Conservation (phyloP, 148 eudicot genomes). For the Simmondsia chinensis region DNA sequence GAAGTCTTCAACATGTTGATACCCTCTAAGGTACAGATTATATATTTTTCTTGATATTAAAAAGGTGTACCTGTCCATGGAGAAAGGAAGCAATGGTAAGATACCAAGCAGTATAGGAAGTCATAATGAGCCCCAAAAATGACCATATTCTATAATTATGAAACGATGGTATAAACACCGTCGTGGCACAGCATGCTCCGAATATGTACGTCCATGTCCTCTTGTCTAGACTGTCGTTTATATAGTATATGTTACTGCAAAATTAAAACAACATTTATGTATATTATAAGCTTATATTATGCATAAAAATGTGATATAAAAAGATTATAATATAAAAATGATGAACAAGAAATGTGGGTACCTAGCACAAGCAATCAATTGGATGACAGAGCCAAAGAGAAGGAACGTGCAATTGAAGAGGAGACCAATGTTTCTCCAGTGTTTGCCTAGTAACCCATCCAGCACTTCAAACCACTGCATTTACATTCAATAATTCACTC, state of each 20-base stretch:
- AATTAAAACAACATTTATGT: background rate
- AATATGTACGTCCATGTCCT: conserved; percentile 86
- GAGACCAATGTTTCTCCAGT: conserved; percentile 58
- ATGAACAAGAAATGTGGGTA: background rate
- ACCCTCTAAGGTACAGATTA: background rate
- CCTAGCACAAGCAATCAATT: conserved; percentile 81
- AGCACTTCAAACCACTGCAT: conserved; percentile 80
- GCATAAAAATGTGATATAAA: background rate
- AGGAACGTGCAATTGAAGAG: conserved; percentile 68
- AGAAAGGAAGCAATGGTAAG: conserved; percentile 66
- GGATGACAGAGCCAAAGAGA: conserved; percentile 68
- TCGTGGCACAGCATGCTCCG: conserved; percentile 79
- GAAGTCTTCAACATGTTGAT: too few relatives aligned
- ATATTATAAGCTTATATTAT: background rate
- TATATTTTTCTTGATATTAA: background rate
- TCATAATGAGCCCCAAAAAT: conserved; percentile 69
- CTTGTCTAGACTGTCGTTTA: conserved; percentile 73
- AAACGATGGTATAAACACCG: conserved; percentile 75
- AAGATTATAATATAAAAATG: too few relatives aligned
- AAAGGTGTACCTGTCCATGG: conserved; percentile 64
- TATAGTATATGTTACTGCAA: conserved; percentile 76
- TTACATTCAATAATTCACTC: background rate
- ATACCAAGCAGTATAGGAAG: conserved; percentile 87
- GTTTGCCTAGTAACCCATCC: conserved; percentile 61
- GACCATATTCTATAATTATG: conserved; percentile 81